A percentile compares a stretch with the other conserved stretches of the same genome.
These are phyloP conservation scores for Gigaspora rosea DNA, from an alignment of 192 early-diverging fungal species.

Conservation along the genomic window DNA sequence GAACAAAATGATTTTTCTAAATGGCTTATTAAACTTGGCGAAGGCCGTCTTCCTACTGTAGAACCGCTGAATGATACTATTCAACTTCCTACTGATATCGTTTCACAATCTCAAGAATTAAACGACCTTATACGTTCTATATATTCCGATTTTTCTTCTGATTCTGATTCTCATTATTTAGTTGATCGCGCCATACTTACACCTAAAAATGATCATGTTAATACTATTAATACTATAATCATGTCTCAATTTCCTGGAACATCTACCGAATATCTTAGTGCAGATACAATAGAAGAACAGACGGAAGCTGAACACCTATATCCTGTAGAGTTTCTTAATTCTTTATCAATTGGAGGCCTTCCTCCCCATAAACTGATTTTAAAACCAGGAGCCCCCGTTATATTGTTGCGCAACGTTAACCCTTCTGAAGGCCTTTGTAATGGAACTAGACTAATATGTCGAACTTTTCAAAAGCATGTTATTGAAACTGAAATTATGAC, in stretches of 20 bases:
- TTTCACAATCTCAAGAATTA: background rate
- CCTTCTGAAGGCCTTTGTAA: slow-evolving; percentile 25
- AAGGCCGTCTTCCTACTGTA: background rate
- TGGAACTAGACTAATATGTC: slow-evolving; percentile 21
- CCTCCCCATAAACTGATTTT: slow-evolving; percentile 12
- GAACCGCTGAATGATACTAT: background rate
- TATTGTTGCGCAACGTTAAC: slow-evolving; percentile 28
- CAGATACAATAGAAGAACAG: background rate
- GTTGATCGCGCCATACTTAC: slow-evolving; percentile 7
- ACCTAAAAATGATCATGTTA: slow-evolving; percentile 33
- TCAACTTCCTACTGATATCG: background rate
- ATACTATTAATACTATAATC: slow-evolving; percentile 25
- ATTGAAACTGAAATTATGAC: slow-evolving; percentile 12
- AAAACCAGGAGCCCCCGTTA: slow-evolving; percentile 17
- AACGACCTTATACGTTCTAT: slow-evolving; percentile 14
- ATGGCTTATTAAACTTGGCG: slow-evolving; percentile 4
- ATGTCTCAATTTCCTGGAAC: slow-evolving; percentile 4
- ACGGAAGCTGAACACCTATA: background rate
- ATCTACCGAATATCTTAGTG: background rate
- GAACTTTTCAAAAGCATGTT: background rate
- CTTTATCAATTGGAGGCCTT: background rate
- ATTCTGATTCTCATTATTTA: background rate
- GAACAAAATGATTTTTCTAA: slow-evolving; percentile 15
- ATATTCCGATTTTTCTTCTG: slow-evolving; percentile 4
- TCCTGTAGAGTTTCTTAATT: slow-evolving; percentile 8